Conservation (phyloP, 2,329 filamentous ascomycete genomes). For the Neofusicoccum sp. region DNA sequence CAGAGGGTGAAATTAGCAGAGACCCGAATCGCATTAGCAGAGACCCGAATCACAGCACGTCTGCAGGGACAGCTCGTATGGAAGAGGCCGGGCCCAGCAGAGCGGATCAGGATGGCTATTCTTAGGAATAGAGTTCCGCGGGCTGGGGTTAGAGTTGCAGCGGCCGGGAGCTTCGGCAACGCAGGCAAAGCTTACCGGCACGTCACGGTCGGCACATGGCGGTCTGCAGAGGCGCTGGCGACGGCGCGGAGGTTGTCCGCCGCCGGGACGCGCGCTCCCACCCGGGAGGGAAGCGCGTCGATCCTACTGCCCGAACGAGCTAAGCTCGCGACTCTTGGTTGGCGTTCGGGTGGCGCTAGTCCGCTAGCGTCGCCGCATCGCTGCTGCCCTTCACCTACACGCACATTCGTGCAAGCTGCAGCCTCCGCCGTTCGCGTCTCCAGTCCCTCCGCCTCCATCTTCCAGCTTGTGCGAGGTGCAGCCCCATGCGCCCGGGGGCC, state of each 20-base stretch:
- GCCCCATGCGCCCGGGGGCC: too few species aligned
- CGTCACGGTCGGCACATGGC: neutral
- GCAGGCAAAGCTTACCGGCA: neutral
- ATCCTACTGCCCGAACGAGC: slow-evolving; percentile 4
- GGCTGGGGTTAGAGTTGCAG: neutral
- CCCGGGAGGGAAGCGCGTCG: slow-evolving; percentile 1
- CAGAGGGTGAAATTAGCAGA: neutral
- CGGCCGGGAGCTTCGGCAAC: neutral
- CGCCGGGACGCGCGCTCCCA: slow-evolving; percentile 1
- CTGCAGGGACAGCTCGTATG: neutral
- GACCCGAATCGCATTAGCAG: too few species aligned
- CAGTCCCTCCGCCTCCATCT: neutral
- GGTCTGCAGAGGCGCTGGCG: too few species aligned
- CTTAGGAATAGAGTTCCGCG: neutral
- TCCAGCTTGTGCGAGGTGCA: neutral
- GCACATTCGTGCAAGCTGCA: neutral
- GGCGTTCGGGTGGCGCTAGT: slow-evolving; percentile 1
- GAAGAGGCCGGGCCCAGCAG: neutral
- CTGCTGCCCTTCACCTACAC: too few species aligned
- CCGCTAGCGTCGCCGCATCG: neutral
- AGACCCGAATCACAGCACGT: too few species aligned
- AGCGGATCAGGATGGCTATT: neutral
- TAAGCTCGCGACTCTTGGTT: slow-evolving; percentile 3
- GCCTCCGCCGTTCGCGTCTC: neutral
- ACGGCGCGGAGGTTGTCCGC: neutral